Evolutionary conservation across 1,284 basidiomycete species (phyloP), one percentile per base, ranked within the genome.

Genomic region (Tremellales sp.): DNA sequence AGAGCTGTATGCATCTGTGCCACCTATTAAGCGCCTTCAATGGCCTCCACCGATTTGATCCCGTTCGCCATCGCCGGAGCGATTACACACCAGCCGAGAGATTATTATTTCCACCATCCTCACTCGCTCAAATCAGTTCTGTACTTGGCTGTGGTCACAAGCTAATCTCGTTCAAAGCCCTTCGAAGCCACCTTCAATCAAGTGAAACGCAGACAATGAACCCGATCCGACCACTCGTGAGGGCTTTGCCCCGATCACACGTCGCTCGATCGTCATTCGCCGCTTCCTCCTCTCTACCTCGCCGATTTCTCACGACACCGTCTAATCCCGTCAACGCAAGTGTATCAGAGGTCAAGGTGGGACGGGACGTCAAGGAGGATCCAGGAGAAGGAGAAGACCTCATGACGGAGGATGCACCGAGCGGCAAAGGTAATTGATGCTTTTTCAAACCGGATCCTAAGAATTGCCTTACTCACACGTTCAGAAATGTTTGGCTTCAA

Each of bases 401-500:
- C 29, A 48, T 67, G 24, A 57, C 60, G 19, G 52, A 46, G 21
- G 49, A 55, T 33, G 36, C 22, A 17, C 50, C 55, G 15, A 45
- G 46, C 31, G 67, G 65, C 19, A 49, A 64, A 33, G 64, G 67
- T 65, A 29, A 48, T 57, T 51, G 24, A n/a, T 31, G 6, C 23
- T 46, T 10, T 46, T 19, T 21, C 19, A 17, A 21, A 17, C 19
- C 19, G 19, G 10, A 7, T 39, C 11, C 7, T 10, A 21, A 24
- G 12, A 10, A 12, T 17, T 15, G 40, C 2, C 45, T 43, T n/a
- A n/a, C 17, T 17, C 23, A 13, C n/a, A 7, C 39, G 15, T 26
- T 5, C 46, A 67, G 89, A 91, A 67, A 88, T 90, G 85, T 81
- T 90, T 51, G 89, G 89, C 6, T 93, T 93, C 75, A 90, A 89